These are phyloP conservation scores for Cardamine chenopodiifolia DNA, from an alignment of 345 rosid genomes.

Conservation along the genomic window DNA sequence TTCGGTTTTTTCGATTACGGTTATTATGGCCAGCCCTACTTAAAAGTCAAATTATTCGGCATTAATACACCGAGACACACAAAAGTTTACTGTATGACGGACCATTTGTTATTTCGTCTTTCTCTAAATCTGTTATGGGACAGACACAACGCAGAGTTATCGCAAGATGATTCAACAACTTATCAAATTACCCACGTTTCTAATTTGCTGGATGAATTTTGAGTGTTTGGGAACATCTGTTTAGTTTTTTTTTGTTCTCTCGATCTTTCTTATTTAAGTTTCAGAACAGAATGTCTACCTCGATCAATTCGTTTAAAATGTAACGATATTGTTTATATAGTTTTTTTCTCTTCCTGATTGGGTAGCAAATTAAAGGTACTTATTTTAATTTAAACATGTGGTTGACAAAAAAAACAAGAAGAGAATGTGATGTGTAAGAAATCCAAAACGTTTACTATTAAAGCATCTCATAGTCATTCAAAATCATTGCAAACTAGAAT, in stretches of 20 bases:
- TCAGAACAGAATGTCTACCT: neutral
- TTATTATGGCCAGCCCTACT: too few relatives aligned
- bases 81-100: neutral
- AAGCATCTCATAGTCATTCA: neutral
- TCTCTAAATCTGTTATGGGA: neutral
- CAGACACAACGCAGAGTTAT: neutral
- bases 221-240: neutral
- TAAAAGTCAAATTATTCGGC: constrained; percentile 20
- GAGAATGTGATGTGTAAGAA: too few relatives aligned
- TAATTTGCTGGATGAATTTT: neutral
- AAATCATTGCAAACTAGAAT: neutral
- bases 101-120: neutral
- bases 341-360: neutral
- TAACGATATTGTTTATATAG: neutral
- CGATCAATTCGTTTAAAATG: too few relatives aligned
- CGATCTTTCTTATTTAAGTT: too few relatives aligned
- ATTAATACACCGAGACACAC: neutral
- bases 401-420: too few relatives aligned
- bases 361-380: neutral
- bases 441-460: neutral
- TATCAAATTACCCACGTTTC: neutral
- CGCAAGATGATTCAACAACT: neutral
- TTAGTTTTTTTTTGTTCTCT: too few relatives aligned
- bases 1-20: too few relatives aligned
- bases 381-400: too few relatives aligned